A percentile compares a stretch with the other conserved stretches of the same genome.
These are phyloP conservation scores for Colletotrichum zoysiae DNA, from an alignment of 2,329 filamentous ascomycete genomes.

Conservation along the genomic window DNA sequence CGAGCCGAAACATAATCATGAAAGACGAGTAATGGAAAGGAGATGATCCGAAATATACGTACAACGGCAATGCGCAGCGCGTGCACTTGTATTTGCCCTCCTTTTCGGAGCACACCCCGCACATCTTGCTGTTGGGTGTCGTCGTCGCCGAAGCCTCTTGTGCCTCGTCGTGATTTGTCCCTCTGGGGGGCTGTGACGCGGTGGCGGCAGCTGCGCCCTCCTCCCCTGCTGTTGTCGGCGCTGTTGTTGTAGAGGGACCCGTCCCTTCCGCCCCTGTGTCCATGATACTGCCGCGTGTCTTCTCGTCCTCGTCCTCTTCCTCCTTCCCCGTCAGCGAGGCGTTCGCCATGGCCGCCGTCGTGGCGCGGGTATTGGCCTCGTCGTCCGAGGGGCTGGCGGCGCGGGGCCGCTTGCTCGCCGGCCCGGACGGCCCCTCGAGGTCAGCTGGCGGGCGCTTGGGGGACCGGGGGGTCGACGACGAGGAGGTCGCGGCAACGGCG, in stretches of 20 bases:
- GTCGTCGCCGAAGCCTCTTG: not conserved
- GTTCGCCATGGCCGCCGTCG: slow-evolving; percentile 22
- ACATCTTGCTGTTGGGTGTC: slow-evolving; percentile 48
- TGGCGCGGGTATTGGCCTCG: slow-evolving; percentile 16
- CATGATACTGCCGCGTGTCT: not conserved
- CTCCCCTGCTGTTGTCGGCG: not conserved
- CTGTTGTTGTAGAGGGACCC: not conserved
- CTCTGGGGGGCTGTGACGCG: not conserved
- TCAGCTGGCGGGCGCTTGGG: slow-evolving; percentile 31
- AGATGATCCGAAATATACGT: slow-evolving; percentile 48
- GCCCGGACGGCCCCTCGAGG: slow-evolving; percentile 11
- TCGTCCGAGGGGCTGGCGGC: slow-evolving; percentile 22
- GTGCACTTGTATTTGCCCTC: slow-evolving; percentile 73
- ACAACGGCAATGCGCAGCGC: slow-evolving; percentile 71
- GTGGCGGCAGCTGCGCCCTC: not conserved
- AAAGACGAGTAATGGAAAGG: not conserved
- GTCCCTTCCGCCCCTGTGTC: slow-evolving; percentile 5
- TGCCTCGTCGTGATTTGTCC: not conserved
- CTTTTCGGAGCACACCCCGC: slow-evolving; percentile 65
- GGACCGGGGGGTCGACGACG: not conserved
- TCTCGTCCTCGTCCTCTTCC: not conserved
- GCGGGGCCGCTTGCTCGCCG: slow-evolving; percentile 27
- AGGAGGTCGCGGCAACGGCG: not conserved
- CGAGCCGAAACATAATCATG: slow-evolving; percentile 3
- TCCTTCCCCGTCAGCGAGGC: slow-evolving; percentile 1